Evolutionary conservation across 2,329 filamentous ascomycete genomes (phyloP), one percentile per base, ranked within the genome.

Genomic region (Trichoderma simmonsii): DNA sequence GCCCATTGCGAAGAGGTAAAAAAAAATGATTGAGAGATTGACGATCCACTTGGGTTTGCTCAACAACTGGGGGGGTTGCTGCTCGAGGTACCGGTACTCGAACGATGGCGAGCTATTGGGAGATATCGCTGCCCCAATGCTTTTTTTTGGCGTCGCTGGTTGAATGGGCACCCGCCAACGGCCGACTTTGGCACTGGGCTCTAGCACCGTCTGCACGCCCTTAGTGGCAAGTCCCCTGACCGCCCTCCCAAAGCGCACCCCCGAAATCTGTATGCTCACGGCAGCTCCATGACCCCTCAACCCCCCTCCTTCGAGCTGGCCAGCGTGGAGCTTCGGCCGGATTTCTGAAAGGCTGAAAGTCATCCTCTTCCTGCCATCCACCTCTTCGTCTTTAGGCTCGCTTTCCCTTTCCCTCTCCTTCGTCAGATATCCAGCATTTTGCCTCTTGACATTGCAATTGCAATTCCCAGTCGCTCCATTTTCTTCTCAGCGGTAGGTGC

Each of bases 281-380:
- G 43, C 56, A 64, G 64, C 54, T 72, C 64, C 66, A 39, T 61
- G 39, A 73, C 57, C 62, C 61, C 56, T 70, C 66, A 63, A 63
- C 34, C 56, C 65, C 54, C 68, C 62, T 68, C 70, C 64, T 70
- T 43, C 62, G 21, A 65, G 60, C 72, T 65, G 70, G 63, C 59
- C 69, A 72, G 57, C 73, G 68, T 73, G 75, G 72, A 74, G 75
- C 73, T 76, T 73, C 72, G 36, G 71, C 72, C 72, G 28, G 70
- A 74, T 71, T 76, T 75, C 75, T 71, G 75, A 76, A 71, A 69
- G 73, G 74, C 75, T 73, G 71, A 71, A 68, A 73, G 68, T 36
- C 71, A 64, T 60, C 71, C 62, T 74, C 71, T 65, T 68, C 67
- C 66, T 70, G 67, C 61, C 71, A 73, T 73, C 68, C 71, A 71